Evolutionary conservation across 495 filamentous ascomycete genomes (phyloP).

Genomic region (Xylaria intraflava): DNA sequence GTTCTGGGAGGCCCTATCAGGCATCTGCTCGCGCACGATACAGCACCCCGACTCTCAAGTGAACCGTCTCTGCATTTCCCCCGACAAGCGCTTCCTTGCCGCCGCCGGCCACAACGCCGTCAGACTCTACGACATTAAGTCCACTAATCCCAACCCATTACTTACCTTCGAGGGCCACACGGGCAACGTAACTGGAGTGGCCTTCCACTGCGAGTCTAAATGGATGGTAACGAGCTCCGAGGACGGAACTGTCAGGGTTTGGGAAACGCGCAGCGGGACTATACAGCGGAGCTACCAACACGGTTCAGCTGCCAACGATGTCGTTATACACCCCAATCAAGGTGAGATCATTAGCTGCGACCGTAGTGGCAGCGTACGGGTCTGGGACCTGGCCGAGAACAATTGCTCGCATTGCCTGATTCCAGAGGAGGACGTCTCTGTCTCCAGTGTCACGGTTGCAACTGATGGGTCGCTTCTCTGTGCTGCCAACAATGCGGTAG

Average conservation of each 20-base stretch:
- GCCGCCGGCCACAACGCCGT: conserved; percentile 92
- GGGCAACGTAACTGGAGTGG: conserved; percentile 89
- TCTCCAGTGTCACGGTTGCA: conserved; percentile 90
- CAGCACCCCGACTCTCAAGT: conserved; percentile 97
- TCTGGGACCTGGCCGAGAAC: conserved; percentile 97
- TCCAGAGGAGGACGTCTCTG: conserved; percentile 88
- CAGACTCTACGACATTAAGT: conserved; percentile 97
- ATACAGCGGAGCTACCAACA: conserved; percentile 92
- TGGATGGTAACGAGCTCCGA: conserved; percentile 99
- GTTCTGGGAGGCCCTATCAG: conserved; percentile 97
- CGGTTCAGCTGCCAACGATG: conserved; percentile 82
- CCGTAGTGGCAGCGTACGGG: conserved; percentile 81
- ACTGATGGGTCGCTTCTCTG: conserved; percentile 92
- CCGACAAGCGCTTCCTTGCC: conserved; percentile 92
- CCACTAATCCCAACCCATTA: conserved; percentile 85
- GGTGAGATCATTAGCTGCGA: conserved; percentile 96
- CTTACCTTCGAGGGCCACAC: conserved; percentile 94
- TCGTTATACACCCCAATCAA: conserved; percentile 97
- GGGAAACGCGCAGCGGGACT: conserved; percentile 85
- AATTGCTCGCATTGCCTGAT: conserved; percentile 95
- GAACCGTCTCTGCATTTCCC: conserved; percentile 95
- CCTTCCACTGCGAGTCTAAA: conserved; percentile 96
- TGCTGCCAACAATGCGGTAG: conserved; percentile 86
- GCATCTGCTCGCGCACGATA: conserved; percentile 95
- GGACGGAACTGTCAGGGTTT: conserved; percentile 96